Percentiles rank a stretch among this genome's conserved stretches.
Conservation (phyloP, 441 rosid genomes). For the Pelargonium hybrid region DNA sequence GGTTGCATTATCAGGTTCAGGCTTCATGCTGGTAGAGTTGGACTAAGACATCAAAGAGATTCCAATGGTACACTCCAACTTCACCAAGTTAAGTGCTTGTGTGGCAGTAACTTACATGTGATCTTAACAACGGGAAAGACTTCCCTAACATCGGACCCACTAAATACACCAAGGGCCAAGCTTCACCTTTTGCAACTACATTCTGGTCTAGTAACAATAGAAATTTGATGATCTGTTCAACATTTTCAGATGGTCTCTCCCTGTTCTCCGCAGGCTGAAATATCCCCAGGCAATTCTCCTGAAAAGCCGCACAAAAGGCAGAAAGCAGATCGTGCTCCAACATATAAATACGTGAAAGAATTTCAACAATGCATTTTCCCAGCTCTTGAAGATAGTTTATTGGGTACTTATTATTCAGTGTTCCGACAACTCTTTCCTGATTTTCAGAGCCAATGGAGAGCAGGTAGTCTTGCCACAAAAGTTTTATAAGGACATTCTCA, state of each 20-base stretch:
- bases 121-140: slow-evolving; percentile 56
- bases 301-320: slow-evolving; percentile 42
- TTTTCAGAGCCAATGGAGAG: slow-evolving; percentile 23
- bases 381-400: slow-evolving; percentile 44
- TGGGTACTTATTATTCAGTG: slow-evolving; percentile 27
- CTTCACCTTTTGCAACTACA: slow-evolving; percentile 45
- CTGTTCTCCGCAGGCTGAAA: slow-evolving; percentile 37
- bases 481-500: slow-evolving; percentile 56
- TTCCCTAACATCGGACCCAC: slow-evolving; percentile 64
- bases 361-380: slow-evolving; percentile 72
- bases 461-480: slow-evolving; percentile 67
- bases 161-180: slow-evolving; percentile 61
- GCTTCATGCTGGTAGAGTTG: not conserved
- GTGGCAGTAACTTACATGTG: slow-evolving; percentile 53
- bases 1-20: not conserved
- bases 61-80: not conserved
- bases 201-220: slow-evolving; percentile 40
- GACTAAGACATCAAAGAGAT: not conserved
- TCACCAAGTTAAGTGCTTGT: not conserved
- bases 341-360: slow-evolving; percentile 50
- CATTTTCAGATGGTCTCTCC: slow-evolving; percentile 30
- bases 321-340: slow-evolving; percentile 51
- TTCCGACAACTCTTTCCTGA: slow-evolving; percentile 26
- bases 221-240: slow-evolving; percentile 48
- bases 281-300: slow-evolving; percentile 41